Base-by-base conservation (phyloP, 1,284 basidiomycete genomes). In the Tilletiopsis washingtonensis region DNA sequence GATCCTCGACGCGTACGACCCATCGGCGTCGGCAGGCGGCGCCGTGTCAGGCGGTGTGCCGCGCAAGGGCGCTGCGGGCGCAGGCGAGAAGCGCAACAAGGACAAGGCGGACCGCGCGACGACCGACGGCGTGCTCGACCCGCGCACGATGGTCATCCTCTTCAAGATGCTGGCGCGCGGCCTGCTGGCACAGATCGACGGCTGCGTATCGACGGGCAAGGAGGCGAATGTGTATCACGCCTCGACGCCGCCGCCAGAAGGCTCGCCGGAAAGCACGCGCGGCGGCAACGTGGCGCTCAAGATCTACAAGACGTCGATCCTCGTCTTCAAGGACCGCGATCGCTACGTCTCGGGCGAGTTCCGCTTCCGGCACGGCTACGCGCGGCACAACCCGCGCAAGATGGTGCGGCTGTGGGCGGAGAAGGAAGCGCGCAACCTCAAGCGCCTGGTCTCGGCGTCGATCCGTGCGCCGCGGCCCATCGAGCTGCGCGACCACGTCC, bases 391-490 rank as follows among this genome's bases (percentile, higher is more conserved):
- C 71, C 93, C 94, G 7, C 82, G 94, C 36, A 99, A 99, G 76
- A 98, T 99, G 93, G 93, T 99, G 15, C 81, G 89, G 11, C 77
- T 98, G 5, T 99, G 94, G 94, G 94, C 94, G 0, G 94, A 98
- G 75, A 99, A 99, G 76, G 94, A 99, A 74, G 86, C 96, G 83
- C 82, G 94, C 17, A 99, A 99, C 69, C 76, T 99, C 56, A 86
- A 86, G 68, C 81, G 94, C 9, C 77, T 99, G 41, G 79, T 81
- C 7, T 76, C 82, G 23, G 88, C 88, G 5, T 91, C 87, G 0
- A 81, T 99, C 42, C 79, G 81, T 24, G 88, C 87, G 57, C 94
- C 94, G 0, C 83, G 85, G 42, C 88, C 91, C 1, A 74, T 94
- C 23, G 94, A 98, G 74, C 87, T 96, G 20, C 81, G 91, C 46